These are phyloP conservation scores for Kregervanrija delftensis DNA, from an alignment of 805 yeast species.

Conservation along the genomic window DNA sequence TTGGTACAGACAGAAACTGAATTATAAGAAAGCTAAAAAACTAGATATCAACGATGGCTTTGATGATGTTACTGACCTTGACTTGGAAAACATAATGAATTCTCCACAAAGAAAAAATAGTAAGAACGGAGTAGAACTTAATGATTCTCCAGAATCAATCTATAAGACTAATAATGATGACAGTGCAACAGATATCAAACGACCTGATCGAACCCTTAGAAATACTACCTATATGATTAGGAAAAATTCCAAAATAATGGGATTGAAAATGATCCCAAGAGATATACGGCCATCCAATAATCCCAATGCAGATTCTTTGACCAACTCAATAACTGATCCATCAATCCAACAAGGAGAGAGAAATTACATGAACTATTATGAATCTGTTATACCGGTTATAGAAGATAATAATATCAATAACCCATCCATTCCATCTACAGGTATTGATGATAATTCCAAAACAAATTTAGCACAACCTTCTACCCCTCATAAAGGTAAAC, in stretches of 20 bases:
- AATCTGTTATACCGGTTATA: constrained; percentile 26
- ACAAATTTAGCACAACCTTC: too few species aligned
- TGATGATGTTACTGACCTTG: constrained; percentile 30
- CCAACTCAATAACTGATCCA: constrained; percentile 2
- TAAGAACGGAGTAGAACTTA: not conserved
- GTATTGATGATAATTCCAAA: too few species aligned
- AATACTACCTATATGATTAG: constrained; percentile 12
- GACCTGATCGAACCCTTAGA: constrained; percentile 2
- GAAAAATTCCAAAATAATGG: constrained; percentile 23
- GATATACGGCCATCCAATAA: not conserved
- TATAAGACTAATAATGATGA: too few species aligned
- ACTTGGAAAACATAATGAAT: constrained; percentile 26
- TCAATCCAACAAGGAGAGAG: constrained; percentile 7
- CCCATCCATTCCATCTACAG: too few species aligned
- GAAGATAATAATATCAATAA: too few species aligned
- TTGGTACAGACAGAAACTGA: constrained; percentile 32
- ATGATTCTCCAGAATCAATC: not conserved
- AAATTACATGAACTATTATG: constrained; percentile 22
- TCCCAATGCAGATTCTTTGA: not conserved
- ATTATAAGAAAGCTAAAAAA: constrained; percentile 31
- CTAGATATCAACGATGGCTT: constrained; percentile 29
- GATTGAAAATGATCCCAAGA: constrained; percentile 14
- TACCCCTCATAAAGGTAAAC: too few species aligned
- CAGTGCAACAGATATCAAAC: too few species aligned
- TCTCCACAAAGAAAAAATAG: constrained; percentile 3